phyloP scores from a whole-genome alignment of 1,284 basidiomycete species.

The Rhodotorula mucilaginosa region DNA sequence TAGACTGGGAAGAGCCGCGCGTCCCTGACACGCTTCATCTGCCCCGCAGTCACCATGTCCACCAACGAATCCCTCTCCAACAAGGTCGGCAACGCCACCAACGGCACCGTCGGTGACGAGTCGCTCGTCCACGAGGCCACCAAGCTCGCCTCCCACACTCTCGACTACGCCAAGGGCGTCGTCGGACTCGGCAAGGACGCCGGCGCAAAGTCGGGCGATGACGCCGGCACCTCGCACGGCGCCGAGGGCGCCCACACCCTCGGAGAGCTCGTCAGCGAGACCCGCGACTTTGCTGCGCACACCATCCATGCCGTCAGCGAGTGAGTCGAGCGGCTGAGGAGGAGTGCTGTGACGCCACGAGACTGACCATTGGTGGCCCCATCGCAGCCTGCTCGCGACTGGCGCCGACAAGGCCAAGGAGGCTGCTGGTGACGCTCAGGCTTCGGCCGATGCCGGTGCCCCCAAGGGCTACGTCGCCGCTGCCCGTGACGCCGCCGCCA shows the following conservation, averaged over 20 bases:
- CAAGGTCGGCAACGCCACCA: slow-evolving; percentile 27
- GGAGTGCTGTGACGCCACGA: not conserved
- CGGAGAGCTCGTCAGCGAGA: slow-evolving; percentile 31
- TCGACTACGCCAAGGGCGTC: slow-evolving; percentile 36
- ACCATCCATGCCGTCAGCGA: slow-evolving; percentile 21
- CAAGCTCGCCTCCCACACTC: slow-evolving; percentile 21
- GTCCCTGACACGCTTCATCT: not conserved
- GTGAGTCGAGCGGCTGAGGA: slow-evolving; percentile 10
- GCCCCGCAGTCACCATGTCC: slow-evolving; percentile 13
- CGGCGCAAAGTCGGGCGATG: slow-evolving; percentile 15
- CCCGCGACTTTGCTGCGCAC: slow-evolving; percentile 26
- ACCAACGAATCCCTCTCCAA: slow-evolving; percentile 20
- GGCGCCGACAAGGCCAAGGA: slow-evolving; percentile 35
- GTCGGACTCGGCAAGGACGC: slow-evolving; percentile 24
- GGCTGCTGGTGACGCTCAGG: slow-evolving; percentile 28
- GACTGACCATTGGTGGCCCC: not conserved
- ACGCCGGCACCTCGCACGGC: slow-evolving; percentile 13
- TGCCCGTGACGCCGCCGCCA: slow-evolving; percentile 31
- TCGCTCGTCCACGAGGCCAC: slow-evolving; percentile 25
- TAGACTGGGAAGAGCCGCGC: no score
- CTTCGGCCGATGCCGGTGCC: slow-evolving; percentile 13
- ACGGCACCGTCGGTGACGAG: slow-evolving; percentile 27
- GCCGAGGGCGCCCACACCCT: slow-evolving; percentile 24
- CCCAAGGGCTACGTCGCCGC: slow-evolving; percentile 32
- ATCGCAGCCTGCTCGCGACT: slow-evolving; percentile 22